Base-by-base conservation (phyloP, 148 eudicot species). In the Arctostaphylos glauca region DNA sequence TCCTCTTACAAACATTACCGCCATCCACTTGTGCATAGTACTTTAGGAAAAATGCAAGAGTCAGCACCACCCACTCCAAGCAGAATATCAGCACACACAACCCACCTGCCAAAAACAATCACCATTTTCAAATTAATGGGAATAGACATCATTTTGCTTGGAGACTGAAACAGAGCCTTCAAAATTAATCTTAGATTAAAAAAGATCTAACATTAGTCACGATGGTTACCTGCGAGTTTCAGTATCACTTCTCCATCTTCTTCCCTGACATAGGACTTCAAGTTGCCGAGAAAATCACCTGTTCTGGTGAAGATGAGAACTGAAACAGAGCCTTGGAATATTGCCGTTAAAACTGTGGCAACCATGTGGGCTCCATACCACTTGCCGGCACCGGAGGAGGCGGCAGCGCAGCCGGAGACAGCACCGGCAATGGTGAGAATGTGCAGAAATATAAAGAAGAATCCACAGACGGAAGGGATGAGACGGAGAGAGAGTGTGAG, bases 351-450 rank as follows among this genome's bases (percentile, higher is more conserved):
- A 10, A 92, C 92, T 0, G 94, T 90, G 9, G 90, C 85, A 1
- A 86, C 88, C 94, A 92, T 92, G 84, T 92, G 94, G 15, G 89
- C 85, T 1, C 86, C 91, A 70, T 87, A 90, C 92, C 94, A 92
- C 5, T 81, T 71, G 78, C 74, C 78, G 31, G 85, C 81, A 0
- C 88, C 88, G 0, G 86, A 59, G 80, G 84, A 77, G 50, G 88
- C 89, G 7, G 91, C 89, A 3, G 89, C 85, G 80, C 90, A 89
- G 60, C 94, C 94, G 55, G 89, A 83, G 77, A 92, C 25, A 31
- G 94, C 90, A 0, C 88, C 92, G 25, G 85, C 76, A 82, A 90
- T 87, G 81, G 94, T 92, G 72, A 90, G 53, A 74, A 88, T 80
- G 83, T 92, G 94, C 85, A 92, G 94, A 78, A 86, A 43, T 81